Evolutionary conservation across 2,329 filamentous ascomycete genomes (phyloP), one percentile per base, ranked within the genome.

Genomic region (Didymellaceae sp.): DNA sequence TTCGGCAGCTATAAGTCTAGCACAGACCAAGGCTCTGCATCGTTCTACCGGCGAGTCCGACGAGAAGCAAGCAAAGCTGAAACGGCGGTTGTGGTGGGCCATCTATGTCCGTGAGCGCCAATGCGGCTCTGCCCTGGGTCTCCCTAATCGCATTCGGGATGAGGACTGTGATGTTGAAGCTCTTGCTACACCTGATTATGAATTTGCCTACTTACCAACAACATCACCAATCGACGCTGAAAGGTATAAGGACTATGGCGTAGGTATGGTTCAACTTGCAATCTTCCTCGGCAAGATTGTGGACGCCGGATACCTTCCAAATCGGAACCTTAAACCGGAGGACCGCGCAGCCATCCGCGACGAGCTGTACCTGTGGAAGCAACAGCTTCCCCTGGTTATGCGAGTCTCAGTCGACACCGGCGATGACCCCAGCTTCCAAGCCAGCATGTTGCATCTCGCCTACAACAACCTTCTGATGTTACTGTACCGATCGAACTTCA

Each of bases 1-100:
- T 9, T 67, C 70, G 6, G 76, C 77, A 6, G 80, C 80, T 0
- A 81, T 81, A 20, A 78, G 75, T 7, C 66, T 82, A 8, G 80
- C 81, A 0, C 78, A 83, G 58, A 80, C 79, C 0, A 73, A 75
- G 40, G 78, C 76, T 1, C 61, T 80, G 4, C 77, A 80, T 56
- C 68, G 77, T 5, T 63, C 63, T 11, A 54, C 58, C 9, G 61
- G 50, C 6, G 61, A 56, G 18, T 45, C 46, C 2, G 65, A 71
- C 14, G 50, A 59, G 3, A 63, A 61, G n/a, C 53, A 70, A 3
- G 66, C 68, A n/a, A 67, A 68, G 50, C 54, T 81, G 25, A 75
- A 78, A 58, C 75, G 77, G 47, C 63, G 80, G 5, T 76, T 82
- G 6, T 83, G 80, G 79, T 82, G 80, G 80, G 78, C 79, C 5